Conservation (phyloP, 2,329 filamentous ascomycete species). For the Aureobasidium musti region DNA sequence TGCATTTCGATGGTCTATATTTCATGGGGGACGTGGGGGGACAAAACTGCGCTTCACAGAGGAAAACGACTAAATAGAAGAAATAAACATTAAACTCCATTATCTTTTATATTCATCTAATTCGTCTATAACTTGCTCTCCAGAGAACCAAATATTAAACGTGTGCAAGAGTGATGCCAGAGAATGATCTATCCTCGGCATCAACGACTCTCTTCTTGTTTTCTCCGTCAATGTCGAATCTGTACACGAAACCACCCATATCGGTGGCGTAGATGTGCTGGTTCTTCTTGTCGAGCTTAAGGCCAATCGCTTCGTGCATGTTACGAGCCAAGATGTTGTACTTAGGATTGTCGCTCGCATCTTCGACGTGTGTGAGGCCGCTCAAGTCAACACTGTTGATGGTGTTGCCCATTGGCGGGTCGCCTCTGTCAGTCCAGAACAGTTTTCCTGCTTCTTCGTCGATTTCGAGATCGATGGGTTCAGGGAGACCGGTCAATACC, state of each 20-base stretch:
- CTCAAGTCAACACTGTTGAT: slow-evolving; percentile 46
- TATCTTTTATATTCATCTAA: not conserved
- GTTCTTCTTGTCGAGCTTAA: slow-evolving; percentile 46
- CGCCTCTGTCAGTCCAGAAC: slow-evolving; percentile 65
- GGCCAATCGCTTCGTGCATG: slow-evolving; percentile 53
- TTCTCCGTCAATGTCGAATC: slow-evolving; percentile 19
- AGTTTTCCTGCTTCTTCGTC: slow-evolving; percentile 51
- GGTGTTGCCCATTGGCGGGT: slow-evolving; percentile 56
- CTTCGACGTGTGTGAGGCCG: not conserved
- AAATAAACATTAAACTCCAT: not conserved
- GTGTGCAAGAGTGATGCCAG: slow-evolving; percentile 3
- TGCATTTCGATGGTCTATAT: no score
- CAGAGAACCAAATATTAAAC: not conserved
- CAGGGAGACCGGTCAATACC: slow-evolving; percentile 52
- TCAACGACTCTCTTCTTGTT: slow-evolving; percentile 23
- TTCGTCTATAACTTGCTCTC: no score
- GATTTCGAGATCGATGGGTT: slow-evolving; percentile 61
- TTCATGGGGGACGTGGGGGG: no score
- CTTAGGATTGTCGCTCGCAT: slow-evolving; percentile 1
- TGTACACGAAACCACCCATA: slow-evolving; percentile 41
- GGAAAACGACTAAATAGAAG: not conserved
- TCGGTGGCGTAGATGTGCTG: slow-evolving; percentile 47
- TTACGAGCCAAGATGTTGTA: slow-evolving; percentile 38
- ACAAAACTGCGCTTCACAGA: no score
- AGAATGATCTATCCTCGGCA: slow-evolving; percentile 2